Evolutionary conservation across 306 rosid species (phyloP).

Genomic region (Cucumis hystrix): DNA sequence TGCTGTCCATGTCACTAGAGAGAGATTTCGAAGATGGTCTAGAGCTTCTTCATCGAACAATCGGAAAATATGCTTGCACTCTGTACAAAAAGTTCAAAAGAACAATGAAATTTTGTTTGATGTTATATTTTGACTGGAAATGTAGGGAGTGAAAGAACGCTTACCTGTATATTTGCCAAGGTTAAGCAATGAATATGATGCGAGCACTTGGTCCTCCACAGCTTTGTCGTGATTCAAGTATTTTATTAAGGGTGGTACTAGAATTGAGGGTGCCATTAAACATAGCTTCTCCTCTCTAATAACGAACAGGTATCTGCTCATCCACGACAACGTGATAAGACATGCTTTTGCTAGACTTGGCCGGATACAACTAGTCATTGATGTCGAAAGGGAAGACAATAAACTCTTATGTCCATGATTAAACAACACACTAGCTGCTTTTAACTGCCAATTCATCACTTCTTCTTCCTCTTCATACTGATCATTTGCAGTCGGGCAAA

Average conservation of each 20-base stretch:
- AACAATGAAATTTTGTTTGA: background rate
- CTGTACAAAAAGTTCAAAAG: constrained; percentile 12
- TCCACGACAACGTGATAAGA: constrained; percentile 61
- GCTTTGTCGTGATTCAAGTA: constrained; percentile 45
- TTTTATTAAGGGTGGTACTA: constrained; percentile 35
- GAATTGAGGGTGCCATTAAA: constrained; percentile 35
- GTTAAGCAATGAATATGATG: constrained; percentile 51
- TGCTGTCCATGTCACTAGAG: constrained; percentile 83
- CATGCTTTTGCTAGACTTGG: constrained; percentile 59
- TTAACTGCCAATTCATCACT: constrained; percentile 48
- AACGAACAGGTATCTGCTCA: constrained; percentile 35
- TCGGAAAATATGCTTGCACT: constrained; percentile 14
- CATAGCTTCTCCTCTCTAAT: constrained; percentile 25
- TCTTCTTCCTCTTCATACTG: constrained; percentile 46
- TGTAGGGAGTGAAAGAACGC: background rate
- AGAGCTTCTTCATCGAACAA: constrained; percentile 29
- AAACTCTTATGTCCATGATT: constrained; percentile 41
- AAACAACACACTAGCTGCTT: constrained; percentile 39
- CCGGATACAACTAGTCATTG: constrained; percentile 32
- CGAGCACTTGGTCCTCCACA: constrained; percentile 68
- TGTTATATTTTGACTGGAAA: background rate
- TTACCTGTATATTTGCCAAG: constrained; percentile 51
- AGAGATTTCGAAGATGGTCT: constrained; percentile 46
- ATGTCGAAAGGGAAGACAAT: constrained; percentile 45
- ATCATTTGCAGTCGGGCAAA: background rate